Evolutionary conservation across 2,329 filamentous ascomycete genomes (phyloP).

Genomic region (Colletotrichum higginsianum): DNA sequence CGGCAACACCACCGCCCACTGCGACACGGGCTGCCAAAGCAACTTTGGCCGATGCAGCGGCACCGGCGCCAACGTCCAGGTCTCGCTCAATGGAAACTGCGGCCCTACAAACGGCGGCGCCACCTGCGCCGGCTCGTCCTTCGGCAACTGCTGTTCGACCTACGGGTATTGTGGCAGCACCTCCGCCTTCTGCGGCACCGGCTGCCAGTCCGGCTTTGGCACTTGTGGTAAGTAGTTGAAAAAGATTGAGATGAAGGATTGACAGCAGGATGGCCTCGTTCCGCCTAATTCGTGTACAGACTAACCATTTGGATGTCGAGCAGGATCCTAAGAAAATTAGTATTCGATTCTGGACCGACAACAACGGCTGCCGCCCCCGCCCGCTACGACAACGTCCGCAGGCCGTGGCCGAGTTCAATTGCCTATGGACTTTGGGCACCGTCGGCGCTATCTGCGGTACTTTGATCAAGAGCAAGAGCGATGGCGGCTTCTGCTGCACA

Average conservation of each 20-base stretch:
- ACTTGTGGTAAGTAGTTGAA: conserved; percentile 32
- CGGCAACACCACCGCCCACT: conserved; percentile 42
- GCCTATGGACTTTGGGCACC: neutral
- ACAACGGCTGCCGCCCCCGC: neutral
- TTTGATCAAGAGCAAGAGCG: neutral
- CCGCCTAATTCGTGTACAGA: too few relatives aligned
- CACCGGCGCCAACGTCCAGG: conserved; percentile 1
- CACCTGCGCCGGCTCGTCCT: conserved; percentile 31
- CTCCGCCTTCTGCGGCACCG: conserved; percentile 41
- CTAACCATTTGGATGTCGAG: neutral
- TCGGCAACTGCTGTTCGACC: conserved; percentile 44
- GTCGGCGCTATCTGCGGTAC: neutral
- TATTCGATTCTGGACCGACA: neutral
- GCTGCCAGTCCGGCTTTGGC: conserved; percentile 35
- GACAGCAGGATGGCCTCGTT: too few relatives aligned
- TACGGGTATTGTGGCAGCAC: conserved; percentile 45
- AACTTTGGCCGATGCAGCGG: conserved; percentile 41
- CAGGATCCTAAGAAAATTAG: neutral
- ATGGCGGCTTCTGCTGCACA: neutral
- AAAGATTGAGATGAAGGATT: conserved; percentile 2
- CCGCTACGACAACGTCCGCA: neutral
- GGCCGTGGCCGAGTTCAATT: neutral
- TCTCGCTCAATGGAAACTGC: conserved; percentile 38
- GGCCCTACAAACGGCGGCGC: conserved; percentile 2
- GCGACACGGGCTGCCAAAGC: conserved; percentile 43